Conservation (phyloP, 768 basidiomycete species). For the Lactarius akahatsu region DNA sequence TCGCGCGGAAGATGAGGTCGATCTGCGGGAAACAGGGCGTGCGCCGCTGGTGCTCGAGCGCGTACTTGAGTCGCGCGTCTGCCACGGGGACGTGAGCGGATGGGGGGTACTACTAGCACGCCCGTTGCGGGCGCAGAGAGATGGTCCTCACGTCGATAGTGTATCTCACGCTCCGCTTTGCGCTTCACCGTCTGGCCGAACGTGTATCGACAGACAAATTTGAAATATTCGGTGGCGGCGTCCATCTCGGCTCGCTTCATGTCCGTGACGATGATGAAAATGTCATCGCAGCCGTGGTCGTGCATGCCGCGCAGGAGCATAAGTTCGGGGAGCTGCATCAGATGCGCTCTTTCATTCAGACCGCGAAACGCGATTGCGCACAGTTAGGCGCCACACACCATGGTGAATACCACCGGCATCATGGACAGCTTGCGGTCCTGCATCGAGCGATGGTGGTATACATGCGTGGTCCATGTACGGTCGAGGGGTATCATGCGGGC, state of each 20-base stretch:
- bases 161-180: constrained; percentile 64
- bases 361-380: neutral
- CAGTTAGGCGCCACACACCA: constrained; percentile 46
- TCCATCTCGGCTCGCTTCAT: constrained; percentile 80
- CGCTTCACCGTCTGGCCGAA: constrained; percentile 64
- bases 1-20: constrained; percentile 72
- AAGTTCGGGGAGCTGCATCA: constrained; percentile 68
- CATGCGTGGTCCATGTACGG: constrained; percentile 79
- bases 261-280: constrained; percentile 77
- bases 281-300: constrained; percentile 74
- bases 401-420: constrained; percentile 80
- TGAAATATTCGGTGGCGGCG: constrained; percentile 75
- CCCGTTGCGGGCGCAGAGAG: neutral
- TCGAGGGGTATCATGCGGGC: constrained; percentile 76
- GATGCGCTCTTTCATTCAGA: neutral
- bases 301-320: constrained; percentile 82
- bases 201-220: constrained; percentile 64
- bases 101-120: neutral
- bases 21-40: constrained; percentile 81
- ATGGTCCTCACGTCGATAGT: constrained; percentile 53
- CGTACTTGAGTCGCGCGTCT: constrained; percentile 70
- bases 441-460: constrained; percentile 76
- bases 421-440: constrained; percentile 68
- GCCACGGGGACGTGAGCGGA: constrained; percentile 11
- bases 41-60: constrained; percentile 65